Percentiles rank a stretch among this genome's conserved stretches.
Conservation (phyloP, 176 grass and related monocot genomes). For the Oryza brachyantha region DNA sequence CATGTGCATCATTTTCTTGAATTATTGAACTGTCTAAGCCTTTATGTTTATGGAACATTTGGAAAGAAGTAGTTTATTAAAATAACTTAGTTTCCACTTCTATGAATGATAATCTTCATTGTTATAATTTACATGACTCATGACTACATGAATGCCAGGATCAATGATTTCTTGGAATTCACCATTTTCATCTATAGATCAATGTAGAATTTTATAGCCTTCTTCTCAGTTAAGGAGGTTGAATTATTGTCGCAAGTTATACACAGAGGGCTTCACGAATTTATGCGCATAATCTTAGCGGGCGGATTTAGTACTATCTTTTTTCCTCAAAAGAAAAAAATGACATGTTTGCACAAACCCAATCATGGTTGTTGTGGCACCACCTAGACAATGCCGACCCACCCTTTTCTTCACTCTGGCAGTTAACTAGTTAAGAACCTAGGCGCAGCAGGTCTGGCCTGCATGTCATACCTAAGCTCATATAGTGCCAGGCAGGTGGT, state of each 20-base stretch:
- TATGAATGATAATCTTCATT: not conserved
- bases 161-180: not conserved
- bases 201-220: not conserved
- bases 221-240: not conserved
- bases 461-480: not conserved
- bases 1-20: not conserved
- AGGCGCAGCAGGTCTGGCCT: not conserved
- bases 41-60: not conserved
- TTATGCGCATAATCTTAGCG: not conserved
- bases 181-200: not conserved
- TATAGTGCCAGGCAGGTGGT: not conserved
- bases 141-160: not conserved
- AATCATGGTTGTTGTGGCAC: not conserved
- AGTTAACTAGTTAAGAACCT: not conserved
- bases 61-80: not conserved
- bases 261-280: not conserved
- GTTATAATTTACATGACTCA: not conserved
- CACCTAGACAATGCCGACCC: not conserved
- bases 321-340: not conserved
- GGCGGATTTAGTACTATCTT: no score
- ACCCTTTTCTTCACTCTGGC: not conserved
- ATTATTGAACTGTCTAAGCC: not conserved
- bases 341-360: not conserved
- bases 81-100: not conserved
- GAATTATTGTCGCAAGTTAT: not conserved